phyloP scores from a whole-genome alignment of 2,329 filamentous ascomycete genomes.

The Sclerotinia spermophila region DNA sequence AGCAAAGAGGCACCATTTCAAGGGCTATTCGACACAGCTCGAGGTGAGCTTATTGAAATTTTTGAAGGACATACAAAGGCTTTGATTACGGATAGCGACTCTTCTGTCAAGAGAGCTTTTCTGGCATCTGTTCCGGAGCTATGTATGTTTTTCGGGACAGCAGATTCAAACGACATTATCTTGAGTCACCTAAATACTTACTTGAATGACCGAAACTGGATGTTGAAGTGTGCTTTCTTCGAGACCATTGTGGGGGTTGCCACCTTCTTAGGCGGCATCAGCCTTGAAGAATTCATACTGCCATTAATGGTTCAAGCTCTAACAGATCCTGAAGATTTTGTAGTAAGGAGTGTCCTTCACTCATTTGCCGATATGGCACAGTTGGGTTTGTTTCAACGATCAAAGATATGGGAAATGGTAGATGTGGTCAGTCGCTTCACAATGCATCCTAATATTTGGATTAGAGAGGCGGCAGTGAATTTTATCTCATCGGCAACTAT shows the following conservation, averaged over 20 bases:
- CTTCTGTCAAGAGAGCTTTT: constrained; percentile 85
- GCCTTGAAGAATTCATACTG: constrained; percentile 89
- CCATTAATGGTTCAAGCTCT: constrained; percentile 94
- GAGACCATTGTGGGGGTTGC: constrained; percentile 92
- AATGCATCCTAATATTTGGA: constrained; percentile 93
- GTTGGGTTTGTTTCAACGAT: constrained; percentile 79
- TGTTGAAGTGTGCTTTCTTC: constrained; percentile 93
- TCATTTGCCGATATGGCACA: constrained; percentile 85
- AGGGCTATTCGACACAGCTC: constrained; percentile 83
- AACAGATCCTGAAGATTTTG: constrained; percentile 88
- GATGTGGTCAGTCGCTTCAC: constrained; percentile 80
- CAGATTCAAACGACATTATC: constrained; percentile 93
- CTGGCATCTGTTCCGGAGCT: constrained; percentile 86
- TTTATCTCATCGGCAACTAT: constrained; percentile 75
- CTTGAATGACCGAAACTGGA: constrained; percentile 94
- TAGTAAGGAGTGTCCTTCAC: constrained; percentile 84
- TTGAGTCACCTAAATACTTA: constrained; percentile 96
- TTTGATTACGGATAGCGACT: constrained; percentile 80
- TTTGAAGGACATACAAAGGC: constrained; percentile 88
- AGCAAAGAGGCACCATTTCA: constrained; percentile 70
- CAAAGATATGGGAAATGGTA: constrained; percentile 82
- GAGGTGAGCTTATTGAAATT: constrained; percentile 73
- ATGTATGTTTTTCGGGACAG: constrained; percentile 90
- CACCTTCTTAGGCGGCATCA: constrained; percentile 82
- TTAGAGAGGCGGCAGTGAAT: constrained; percentile 81